phyloP scores from a whole-genome alignment of 1,284 basidiomycete genomes.

The Peniophora sp. region DNA sequence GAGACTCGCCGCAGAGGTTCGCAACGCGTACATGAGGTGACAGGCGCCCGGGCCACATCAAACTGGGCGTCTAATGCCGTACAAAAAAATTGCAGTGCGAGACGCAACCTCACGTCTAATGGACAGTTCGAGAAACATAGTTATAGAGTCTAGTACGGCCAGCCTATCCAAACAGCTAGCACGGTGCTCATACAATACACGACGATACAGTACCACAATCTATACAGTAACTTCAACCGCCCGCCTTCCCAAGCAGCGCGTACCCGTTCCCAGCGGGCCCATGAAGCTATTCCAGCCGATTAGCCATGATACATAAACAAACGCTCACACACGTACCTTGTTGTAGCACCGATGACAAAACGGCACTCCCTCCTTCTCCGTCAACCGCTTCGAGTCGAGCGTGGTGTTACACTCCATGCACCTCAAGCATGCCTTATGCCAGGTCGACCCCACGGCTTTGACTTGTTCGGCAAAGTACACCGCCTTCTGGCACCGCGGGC shows the following conservation, averaged over 20 bases:
- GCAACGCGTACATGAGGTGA: no score
- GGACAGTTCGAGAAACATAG: no score
- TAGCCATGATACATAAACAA: not conserved
- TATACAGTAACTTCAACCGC: slow-evolving; percentile 21
- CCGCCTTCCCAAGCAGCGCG: slow-evolving; percentile 59
- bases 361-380: slow-evolving; percentile 67
- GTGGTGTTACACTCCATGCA: slow-evolving; percentile 60
- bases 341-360: slow-evolving; percentile 64
- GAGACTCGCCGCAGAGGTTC: no score
- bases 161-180: no score
- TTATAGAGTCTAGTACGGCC: no score
- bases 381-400: slow-evolving; percentile 60
- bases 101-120: no score
- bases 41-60: no score
- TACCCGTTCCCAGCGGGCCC: slow-evolving; percentile 70
- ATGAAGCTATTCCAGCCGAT: slow-evolving; percentile 35
- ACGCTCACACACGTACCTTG: slow-evolving; percentile 38
- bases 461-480: slow-evolving; percentile 66
- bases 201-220: not conserved
- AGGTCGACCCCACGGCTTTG: slow-evolving; percentile 70
- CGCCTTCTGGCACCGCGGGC: slow-evolving; percentile 48
- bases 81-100: no score
- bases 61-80: no score
- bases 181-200: no score
- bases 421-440: slow-evolving; percentile 67